These are phyloP conservation scores for Botrytis fragariae DNA, from an alignment of 2,329 filamentous ascomycete species.

Conservation along the genomic window DNA sequence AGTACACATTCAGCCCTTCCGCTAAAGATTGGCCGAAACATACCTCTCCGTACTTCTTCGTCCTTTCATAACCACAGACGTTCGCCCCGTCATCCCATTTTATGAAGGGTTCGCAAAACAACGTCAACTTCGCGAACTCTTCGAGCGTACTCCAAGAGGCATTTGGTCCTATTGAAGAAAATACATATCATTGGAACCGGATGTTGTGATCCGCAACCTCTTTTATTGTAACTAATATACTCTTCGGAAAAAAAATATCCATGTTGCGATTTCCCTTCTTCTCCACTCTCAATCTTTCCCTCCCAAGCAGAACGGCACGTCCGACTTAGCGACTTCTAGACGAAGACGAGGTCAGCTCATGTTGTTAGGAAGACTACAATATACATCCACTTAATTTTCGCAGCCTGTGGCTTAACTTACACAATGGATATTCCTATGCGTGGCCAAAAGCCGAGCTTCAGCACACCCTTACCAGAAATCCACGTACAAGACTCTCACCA, in stretches of 20 bases:
- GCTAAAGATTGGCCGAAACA: slow-evolving; percentile 14
- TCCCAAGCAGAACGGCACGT: slow-evolving; percentile 22
- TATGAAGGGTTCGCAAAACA: slow-evolving; percentile 15
- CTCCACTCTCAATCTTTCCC: slow-evolving; percentile 30
- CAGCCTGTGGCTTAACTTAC: slow-evolving; percentile 16
- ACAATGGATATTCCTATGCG: slow-evolving; percentile 46
- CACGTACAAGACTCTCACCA: slow-evolving; percentile 43
- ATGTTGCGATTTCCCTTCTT: slow-evolving; percentile 33
- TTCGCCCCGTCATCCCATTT: slow-evolving; percentile 4
- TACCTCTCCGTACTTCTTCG: not conserved
- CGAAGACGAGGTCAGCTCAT: slow-evolving; percentile 12
- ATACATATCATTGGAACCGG: not conserved
- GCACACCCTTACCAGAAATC: slow-evolving; percentile 41
- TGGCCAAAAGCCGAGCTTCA: slow-evolving; percentile 24
- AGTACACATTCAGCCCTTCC: slow-evolving; percentile 12
- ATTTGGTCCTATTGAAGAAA: not conserved
- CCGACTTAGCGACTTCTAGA: slow-evolving; percentile 30
- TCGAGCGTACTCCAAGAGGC: slow-evolving; percentile 19
- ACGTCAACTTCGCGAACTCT: not conserved
- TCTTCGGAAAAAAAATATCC: slow-evolving; percentile 28
- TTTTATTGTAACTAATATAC: slow-evolving; percentile 27
- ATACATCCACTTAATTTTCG: slow-evolving; percentile 11
- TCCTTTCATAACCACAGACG: slow-evolving; percentile 16
- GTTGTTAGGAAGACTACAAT: slow-evolving; percentile 2
- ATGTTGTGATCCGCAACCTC: not conserved